Percentiles rank a stretch among this genome's conserved stretches.
These are phyloP conservation scores for Diaporthe capsici DNA, from an alignment of 2,329 filamentous ascomycete genomes.

Conservation along the genomic window DNA sequence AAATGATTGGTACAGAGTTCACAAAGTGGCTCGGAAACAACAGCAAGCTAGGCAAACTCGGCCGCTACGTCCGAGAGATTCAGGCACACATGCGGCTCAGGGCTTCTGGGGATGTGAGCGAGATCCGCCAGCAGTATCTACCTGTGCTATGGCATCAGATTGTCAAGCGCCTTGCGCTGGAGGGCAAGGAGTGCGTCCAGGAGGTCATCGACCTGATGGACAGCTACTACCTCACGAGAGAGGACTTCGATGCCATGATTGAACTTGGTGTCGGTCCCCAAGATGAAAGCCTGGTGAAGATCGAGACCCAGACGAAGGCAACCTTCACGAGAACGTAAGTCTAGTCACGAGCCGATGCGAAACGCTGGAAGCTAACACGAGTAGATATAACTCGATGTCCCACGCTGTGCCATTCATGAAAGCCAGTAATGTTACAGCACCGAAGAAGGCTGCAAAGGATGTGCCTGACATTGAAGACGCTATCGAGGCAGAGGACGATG, in stretches of 20 bases:
- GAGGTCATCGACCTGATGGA: conserved; percentile 97
- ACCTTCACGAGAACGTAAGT: conserved; percentile 90
- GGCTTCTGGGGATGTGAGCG: conserved; percentile 90
- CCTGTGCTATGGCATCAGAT: conserved; percentile 88
- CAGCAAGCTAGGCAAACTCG: conserved; percentile 85
- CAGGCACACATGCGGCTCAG: conserved; percentile 97
- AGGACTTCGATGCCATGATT: conserved; percentile 93
- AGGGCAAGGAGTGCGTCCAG: conserved; percentile 86
- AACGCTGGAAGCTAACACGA: conserved; percentile 41
- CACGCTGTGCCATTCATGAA: conserved; percentile 98
- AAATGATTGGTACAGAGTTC: conserved; percentile 81
- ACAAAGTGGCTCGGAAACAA: conserved; percentile 96
- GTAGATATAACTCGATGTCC: conserved; percentile 85
- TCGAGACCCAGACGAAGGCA: conserved; percentile 88
- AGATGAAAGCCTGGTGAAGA: conserved; percentile 79
- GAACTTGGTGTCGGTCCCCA: conserved; percentile 92
- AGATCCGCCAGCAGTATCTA: conserved; percentile 94
- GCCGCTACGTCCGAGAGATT: conserved; percentile 89
- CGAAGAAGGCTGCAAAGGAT: conserved; percentile 80
- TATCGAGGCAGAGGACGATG: conserved; percentile 92
- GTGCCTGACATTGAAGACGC: conserved; percentile 96
- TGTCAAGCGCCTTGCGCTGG: conserved; percentile 78
- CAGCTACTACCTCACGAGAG: conserved; percentile 92
- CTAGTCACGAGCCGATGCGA: not conserved
- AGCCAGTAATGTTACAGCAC: conserved; percentile 80